These are phyloP conservation scores for Pythium vanterpoolii DNA, from an alignment of 352 stramenopile genomes.

Conservation along the genomic window DNA sequence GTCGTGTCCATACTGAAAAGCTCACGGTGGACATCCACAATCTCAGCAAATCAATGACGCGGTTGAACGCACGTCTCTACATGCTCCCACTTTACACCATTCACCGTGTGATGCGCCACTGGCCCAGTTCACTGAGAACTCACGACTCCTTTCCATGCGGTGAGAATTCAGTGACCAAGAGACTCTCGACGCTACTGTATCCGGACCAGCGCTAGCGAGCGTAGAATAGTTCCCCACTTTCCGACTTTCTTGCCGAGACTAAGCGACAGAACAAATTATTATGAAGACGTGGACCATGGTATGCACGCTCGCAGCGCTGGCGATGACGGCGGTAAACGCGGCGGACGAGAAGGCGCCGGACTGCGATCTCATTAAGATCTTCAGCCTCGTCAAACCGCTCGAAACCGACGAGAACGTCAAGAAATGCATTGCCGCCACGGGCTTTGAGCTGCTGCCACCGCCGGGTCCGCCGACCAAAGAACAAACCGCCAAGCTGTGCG, in stretches of 20 bases:
- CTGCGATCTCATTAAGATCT: slow-evolving; percentile 40
- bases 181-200: too few relatives aligned
- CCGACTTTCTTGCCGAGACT: neutral
- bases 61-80: neutral
- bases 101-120: too few relatives aligned
- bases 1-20: too few relatives aligned
- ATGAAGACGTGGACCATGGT: slow-evolving; percentile 22
- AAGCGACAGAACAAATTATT: neutral
- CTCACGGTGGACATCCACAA: too few relatives aligned
- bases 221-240: neutral
- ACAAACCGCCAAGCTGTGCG: slow-evolving; percentile 35
- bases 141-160: too few relatives aligned
- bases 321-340: slow-evolving; percentile 10
- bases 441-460: slow-evolving; percentile 35
- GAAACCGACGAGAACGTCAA: slow-evolving; percentile 30
- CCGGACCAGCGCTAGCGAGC: neutral
- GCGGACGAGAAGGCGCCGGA: neutral
- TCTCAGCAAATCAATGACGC: neutral
- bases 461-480: slow-evolving; percentile 24
- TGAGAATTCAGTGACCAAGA: too few relatives aligned
- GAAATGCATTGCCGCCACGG: slow-evolving; percentile 31
- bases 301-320: slow-evolving; percentile 10
- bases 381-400: slow-evolving; percentile 31
- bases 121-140: too few relatives aligned
- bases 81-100: too few relatives aligned